Evolutionary conservation across 768 basidiomycete species (phyloP).

Genomic region (Cubamyces lactineus): DNA sequence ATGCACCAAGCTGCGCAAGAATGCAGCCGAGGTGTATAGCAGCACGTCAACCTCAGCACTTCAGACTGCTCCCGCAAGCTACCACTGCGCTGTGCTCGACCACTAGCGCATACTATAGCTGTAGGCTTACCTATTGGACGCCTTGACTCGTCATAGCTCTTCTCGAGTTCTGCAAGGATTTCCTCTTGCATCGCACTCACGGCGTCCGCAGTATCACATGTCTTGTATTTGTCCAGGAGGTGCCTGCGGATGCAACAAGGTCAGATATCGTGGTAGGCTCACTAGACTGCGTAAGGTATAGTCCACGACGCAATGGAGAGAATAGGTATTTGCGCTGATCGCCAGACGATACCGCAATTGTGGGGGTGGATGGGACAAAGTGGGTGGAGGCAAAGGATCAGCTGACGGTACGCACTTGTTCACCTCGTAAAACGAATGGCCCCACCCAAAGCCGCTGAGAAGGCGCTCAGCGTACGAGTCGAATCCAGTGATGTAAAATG

Average conservation of each 20-base stretch:
- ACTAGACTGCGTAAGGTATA: background rate
- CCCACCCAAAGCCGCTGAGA: slow-evolving; percentile 89
- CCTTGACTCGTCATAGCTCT: slow-evolving; percentile 60
- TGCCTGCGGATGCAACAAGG: slow-evolving; percentile 21
- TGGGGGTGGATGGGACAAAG: background rate
- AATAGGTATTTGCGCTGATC: background rate
- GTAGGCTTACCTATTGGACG: slow-evolving; percentile 46
- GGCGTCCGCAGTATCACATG: slow-evolving; percentile 65
- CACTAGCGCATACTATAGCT: too few relatives aligned
- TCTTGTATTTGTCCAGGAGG: slow-evolving; percentile 70
- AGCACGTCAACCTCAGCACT: background rate
- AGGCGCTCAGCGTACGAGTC: slow-evolving; percentile 78
- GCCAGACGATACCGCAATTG: too few relatives aligned
- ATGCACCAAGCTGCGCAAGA: background rate
- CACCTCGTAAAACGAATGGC: slow-evolving; percentile 81
- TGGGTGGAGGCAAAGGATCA: slow-evolving; percentile 1
- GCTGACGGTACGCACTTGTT: slow-evolving; percentile 59
- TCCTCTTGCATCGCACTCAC: slow-evolving; percentile 62
- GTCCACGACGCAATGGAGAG: background rate
- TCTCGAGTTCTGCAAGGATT: slow-evolving; percentile 72
- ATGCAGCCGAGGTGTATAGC: background rate
- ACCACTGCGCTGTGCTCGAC: background rate
- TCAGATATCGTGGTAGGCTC: background rate
- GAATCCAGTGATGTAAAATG: slow-evolving; percentile 93
- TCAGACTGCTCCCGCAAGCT: background rate